Conservation (phyloP, 768 basidiomycete species). For the Suillus americanus region DNA sequence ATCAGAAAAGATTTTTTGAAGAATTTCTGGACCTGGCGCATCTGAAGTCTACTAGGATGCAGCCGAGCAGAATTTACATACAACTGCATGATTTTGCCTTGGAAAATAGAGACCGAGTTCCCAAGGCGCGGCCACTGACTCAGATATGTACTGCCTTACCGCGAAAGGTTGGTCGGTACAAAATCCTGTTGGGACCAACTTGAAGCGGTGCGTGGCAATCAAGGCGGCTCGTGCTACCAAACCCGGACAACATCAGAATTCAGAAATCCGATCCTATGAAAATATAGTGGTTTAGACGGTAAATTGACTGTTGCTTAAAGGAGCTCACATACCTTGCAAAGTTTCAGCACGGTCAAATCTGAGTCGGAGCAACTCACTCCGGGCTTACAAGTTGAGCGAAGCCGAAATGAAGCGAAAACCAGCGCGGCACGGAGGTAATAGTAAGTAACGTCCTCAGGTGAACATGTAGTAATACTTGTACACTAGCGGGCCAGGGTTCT, state of each 20-base stretch:
- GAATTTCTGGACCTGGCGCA: not conserved
- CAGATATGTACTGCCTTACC: not conserved
- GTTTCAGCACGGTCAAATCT: not conserved
- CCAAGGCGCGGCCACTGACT: not conserved
- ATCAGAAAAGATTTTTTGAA: slow-evolving; percentile 1
- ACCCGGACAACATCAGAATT: not conserved
- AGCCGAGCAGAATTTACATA: slow-evolving; percentile 6
- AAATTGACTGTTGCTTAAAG: not conserved
- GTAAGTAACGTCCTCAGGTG: not conserved
- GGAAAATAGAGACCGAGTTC: not conserved
- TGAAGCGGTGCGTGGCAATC: not conserved
- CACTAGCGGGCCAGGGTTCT: not conserved
- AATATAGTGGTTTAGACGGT: not conserved
- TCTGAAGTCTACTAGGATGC: slow-evolving; percentile 2
- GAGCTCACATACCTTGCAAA: not conserved
- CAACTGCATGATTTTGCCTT: not conserved
- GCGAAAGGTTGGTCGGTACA: not conserved
- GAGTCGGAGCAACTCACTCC: not conserved
- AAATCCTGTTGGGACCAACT: not conserved
- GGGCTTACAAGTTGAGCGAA: not conserved
- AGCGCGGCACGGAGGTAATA: slow-evolving; percentile 5
- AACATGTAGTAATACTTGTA: not conserved
- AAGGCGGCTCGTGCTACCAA: not conserved
- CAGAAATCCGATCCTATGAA: not conserved
- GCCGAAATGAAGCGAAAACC: slow-evolving; percentile 2